Evolutionary conservation across 495 filamentous ascomycete species (phyloP), one percentile per base, ranked within the genome.

Genomic region (Podospora tetraspora): DNA sequence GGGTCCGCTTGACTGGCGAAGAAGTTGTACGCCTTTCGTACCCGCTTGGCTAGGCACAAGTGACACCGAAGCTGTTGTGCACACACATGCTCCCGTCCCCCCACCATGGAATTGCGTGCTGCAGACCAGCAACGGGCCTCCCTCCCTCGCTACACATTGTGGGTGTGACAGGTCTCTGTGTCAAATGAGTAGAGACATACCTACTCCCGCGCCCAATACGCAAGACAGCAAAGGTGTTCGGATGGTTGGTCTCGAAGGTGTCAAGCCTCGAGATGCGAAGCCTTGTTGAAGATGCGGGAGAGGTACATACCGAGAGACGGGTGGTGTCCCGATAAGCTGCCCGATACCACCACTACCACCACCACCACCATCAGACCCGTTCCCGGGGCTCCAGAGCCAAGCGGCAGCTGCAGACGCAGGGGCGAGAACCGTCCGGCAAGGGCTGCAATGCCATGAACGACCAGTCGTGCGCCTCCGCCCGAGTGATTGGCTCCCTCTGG

Each of bases 391-490:
- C 43, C 19, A 60, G 19, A 60, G 27, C 23, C 59, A 66, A 56
- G 62, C 19, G 27, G 62, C 34, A 23, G 62, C 56, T 58, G 63
- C 62, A 64, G 24, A 25, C 57, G 64, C 64, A 66, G 52, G 16
- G 59, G 65, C 57, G 43, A 23, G 22, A 19, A 4, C 59, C 22
- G 0, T 19, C 43, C 32, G 58, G 61, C 61, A 32, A 57, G 24
- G 61, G 56, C 56, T 64, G 66, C 52, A 58, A 63, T 68, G 66
- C 34, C 61, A 57, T 57, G 43, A 68, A 61, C 21, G 59, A 58
- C 34, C 56, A 61, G 57, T 11, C 34, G 19, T 67, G 64, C 64
- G 52, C 60, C 58, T 61, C 64, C 21, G 61, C 61, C 59, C 58
- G 43, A 24, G 30, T 22, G 13, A 61, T 62, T 62, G 65, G 66